phyloP scores from a whole-genome alignment of 2,329 filamentous ascomycete genomes.

The Hymenoscyphus linearis region DNA sequence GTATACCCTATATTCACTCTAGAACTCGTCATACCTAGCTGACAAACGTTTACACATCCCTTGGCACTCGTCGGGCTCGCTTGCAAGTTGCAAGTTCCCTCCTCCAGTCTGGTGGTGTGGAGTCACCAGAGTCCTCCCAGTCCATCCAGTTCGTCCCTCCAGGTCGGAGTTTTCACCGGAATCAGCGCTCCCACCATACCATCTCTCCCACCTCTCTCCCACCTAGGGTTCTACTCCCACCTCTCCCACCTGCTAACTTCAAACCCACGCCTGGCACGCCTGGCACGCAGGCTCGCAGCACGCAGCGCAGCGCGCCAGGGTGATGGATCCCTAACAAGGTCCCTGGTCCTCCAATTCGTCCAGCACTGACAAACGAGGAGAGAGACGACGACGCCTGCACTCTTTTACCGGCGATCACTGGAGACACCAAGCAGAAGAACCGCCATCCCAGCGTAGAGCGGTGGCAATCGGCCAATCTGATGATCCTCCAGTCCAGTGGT shows the following conservation, averaged over 20 bases:
- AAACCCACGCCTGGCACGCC: too few species aligned
- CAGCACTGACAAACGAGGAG: background rate
- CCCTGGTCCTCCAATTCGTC: background rate
- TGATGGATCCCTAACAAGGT: background rate
- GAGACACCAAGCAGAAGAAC: background rate
- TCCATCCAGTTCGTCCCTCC: background rate
- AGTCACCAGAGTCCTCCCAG: too few species aligned
- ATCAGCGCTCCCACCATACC: background rate
- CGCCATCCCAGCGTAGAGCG: background rate
- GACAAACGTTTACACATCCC: too few species aligned
- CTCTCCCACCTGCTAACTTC: background rate
- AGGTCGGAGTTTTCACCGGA: background rate
- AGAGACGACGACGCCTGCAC: background rate
- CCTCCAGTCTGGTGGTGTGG: too few species aligned
- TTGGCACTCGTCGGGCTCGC: too few species aligned
- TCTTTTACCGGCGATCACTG: background rate
- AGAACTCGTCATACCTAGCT: too few species aligned
- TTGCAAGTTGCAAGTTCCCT: too few species aligned
- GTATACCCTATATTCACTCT: too few species aligned
- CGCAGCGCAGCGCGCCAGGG: too few species aligned
- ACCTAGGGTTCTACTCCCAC: too few species aligned
- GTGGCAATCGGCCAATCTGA: background rate
- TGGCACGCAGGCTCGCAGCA: too few species aligned
- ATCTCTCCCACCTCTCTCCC: too few species aligned
- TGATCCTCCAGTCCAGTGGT: constrained; percentile 1